These are phyloP conservation scores for Xylaria venustula DNA, from an alignment of 495 filamentous ascomycete species.

Conservation along the genomic window DNA sequence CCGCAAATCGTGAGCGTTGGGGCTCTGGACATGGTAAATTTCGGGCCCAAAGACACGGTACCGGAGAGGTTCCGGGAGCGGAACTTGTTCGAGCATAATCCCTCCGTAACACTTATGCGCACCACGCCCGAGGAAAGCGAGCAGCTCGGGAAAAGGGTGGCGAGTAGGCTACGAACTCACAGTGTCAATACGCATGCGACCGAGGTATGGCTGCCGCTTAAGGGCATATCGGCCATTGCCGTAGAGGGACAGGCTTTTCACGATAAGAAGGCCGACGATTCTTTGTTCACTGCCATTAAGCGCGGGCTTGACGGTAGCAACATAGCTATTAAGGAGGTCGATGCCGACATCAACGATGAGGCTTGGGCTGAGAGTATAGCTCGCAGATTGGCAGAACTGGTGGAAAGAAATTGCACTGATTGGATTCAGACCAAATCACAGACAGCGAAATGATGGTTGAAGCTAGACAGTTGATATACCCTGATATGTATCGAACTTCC, in stretches of 20 bases:
- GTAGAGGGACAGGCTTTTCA: slow-evolving; percentile 33
- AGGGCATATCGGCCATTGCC: slow-evolving; percentile 43
- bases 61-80: slow-evolving; percentile 47
- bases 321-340: slow-evolving; percentile 36
- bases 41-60: slow-evolving; percentile 55
- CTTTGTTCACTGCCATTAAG: slow-evolving; percentile 44
- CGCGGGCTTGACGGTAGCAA: slow-evolving; percentile 29
- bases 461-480: no score
- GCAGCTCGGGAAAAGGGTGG: slow-evolving; percentile 53
- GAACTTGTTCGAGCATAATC: slow-evolving; percentile 62
- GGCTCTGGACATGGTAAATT: slow-evolving; percentile 69
- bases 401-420: slow-evolving; percentile 5
- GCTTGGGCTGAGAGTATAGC: slow-evolving; percentile 41
- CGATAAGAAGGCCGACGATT: slow-evolving; percentile 34
- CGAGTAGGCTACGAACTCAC: slow-evolving; percentile 45
- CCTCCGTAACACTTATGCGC: slow-evolving; percentile 63
- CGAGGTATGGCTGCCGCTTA: slow-evolving; percentile 56
- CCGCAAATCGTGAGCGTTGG: slow-evolving; percentile 64
- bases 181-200: slow-evolving; percentile 36
- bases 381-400: slow-evolving; percentile 18
- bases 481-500: no score
- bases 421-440: no score
- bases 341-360: slow-evolving; percentile 39
- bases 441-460: no score
- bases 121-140: slow-evolving; percentile 54